A percentile compares a stretch with the other conserved stretches of the same genome.
These are phyloP conservation scores for Taphrina deformans DNA, from an alignment of 1,139 yeast species.

Conservation along the genomic window DNA sequence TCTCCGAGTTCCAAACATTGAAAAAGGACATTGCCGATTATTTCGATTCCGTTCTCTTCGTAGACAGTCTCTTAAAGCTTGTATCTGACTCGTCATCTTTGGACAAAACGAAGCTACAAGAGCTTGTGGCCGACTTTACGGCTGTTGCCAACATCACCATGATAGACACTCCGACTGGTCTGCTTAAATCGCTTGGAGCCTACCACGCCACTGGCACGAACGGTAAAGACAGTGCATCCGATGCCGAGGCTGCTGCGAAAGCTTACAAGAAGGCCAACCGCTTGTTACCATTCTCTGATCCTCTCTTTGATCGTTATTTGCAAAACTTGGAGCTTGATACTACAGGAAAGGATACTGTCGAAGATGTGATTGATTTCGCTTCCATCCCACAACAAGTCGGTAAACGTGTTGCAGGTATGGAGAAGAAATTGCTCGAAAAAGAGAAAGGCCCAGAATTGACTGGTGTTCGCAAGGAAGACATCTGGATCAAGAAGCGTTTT, in stretches of 20 bases:
- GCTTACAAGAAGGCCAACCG: slow-evolving; percentile 4
- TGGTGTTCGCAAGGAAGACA: slow-evolving; percentile 23
- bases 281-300: slow-evolving; percentile 22
- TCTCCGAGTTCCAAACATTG: neutral
- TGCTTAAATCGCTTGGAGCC: slow-evolving; percentile 1
- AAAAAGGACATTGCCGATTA: slow-evolving; percentile 2
- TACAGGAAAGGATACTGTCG: slow-evolving; percentile 6
- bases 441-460: slow-evolving; percentile 30
- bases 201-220: neutral
- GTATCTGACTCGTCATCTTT: neutral
- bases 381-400: slow-evolving; percentile 25
- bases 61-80: neutral
- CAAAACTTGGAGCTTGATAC: slow-evolving; percentile 6
- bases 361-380: slow-evolving; percentile 21
- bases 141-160: neutral
- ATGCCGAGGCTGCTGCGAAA: neutral
- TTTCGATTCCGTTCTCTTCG: neutral
- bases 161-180: neutral
- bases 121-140: neutral
- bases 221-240: neutral
- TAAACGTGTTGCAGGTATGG: slow-evolving; percentile 32
- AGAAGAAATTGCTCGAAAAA: slow-evolving; percentile 27
- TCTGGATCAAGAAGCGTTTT: slow-evolving; percentile 31
- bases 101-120: neutral
- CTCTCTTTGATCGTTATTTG: slow-evolving; percentile 15